Percentiles rank a stretch among this genome's conserved stretches.
These are phyloP conservation scores for Candida sanyaensis DNA, from an alignment of 1,139 yeast genomes.

Conservation along the genomic window DNA sequence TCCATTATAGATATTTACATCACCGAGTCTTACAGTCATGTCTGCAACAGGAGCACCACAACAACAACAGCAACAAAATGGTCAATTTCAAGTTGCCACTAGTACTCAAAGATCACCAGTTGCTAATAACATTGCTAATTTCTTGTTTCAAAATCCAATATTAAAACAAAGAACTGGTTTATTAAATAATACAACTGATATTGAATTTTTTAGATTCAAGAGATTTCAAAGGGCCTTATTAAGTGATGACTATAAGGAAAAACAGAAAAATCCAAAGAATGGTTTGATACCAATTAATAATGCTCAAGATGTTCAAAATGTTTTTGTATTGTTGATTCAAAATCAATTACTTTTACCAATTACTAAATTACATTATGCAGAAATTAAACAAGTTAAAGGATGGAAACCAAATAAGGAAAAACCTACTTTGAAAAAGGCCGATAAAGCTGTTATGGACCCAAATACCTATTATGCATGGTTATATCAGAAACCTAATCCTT, in stretches of 20 bases:
- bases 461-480: conserved; percentile 88
- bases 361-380: conserved; percentile 68
- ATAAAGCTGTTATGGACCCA: conserved; percentile 71
- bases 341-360: conserved; percentile 76
- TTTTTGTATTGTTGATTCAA: conserved; percentile 69
- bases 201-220: conserved; percentile 85
- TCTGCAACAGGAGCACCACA: conserved; percentile 4
- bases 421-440: conserved; percentile 69
- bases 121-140: conserved; percentile 63
- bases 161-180: conserved; percentile 83
- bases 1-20: no score
- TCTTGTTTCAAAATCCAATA: conserved; percentile 60
- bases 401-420: conserved; percentile 69
- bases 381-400: conserved; percentile 62
- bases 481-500: conserved; percentile 75
- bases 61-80: conserved; percentile 5
- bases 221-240: conserved; percentile 78
- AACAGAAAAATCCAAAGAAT: conserved; percentile 53
- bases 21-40: not conserved
- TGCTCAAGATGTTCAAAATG: conserved; percentile 59
- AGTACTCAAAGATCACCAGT: conserved; percentile 23
- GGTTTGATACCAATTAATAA: conserved; percentile 58
- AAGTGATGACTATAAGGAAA: conserved; percentile 67
- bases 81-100: conserved; percentile 17
- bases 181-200: conserved; percentile 62